These are phyloP conservation scores for Astrocystis sublimbata DNA, from an alignment of 495 filamentous ascomycete genomes.

Conservation along the genomic window DNA sequence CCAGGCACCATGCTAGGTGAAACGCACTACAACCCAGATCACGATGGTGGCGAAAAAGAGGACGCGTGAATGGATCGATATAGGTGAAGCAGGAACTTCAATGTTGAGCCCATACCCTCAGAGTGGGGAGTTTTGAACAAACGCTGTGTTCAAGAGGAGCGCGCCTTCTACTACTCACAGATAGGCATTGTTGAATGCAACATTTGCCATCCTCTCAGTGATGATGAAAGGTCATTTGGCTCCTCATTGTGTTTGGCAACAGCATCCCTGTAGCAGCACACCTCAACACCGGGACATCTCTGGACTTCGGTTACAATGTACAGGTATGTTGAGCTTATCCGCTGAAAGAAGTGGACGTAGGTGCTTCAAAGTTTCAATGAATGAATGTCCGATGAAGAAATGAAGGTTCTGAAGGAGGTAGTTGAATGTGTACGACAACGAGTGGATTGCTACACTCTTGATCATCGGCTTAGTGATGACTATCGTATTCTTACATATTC, in stretches of 20 bases:
- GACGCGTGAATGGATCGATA: slow-evolving; percentile 21
- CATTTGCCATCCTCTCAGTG: background rate
- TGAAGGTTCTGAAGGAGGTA: background rate
- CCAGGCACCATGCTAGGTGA: slow-evolving; percentile 60
- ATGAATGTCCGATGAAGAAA: background rate
- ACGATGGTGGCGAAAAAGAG: slow-evolving; percentile 49
- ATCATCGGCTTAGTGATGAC: background rate
- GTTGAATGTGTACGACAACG: background rate
- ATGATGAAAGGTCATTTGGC: background rate
- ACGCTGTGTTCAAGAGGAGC: slow-evolving; percentile 11
- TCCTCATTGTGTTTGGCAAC: background rate
- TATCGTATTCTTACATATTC: background rate
- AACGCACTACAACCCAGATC: slow-evolving; percentile 68
- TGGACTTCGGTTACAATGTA: background rate
- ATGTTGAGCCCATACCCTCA: slow-evolving; percentile 8
- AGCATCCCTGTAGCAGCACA: background rate
- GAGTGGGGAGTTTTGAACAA: slow-evolving; percentile 17
- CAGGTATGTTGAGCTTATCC: background rate
- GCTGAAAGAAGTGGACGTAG: background rate
- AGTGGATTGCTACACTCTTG: background rate
- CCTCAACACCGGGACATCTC: background rate
- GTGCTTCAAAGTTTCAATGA: background rate
- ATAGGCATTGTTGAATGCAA: slow-evolving; percentile 10
- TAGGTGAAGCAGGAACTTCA: slow-evolving; percentile 1
- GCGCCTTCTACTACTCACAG: slow-evolving; percentile 6